phyloP scores from a whole-genome alignment of 192 early-diverging fungal genomes.

The Ramicandelaber brevisporus region DNA sequence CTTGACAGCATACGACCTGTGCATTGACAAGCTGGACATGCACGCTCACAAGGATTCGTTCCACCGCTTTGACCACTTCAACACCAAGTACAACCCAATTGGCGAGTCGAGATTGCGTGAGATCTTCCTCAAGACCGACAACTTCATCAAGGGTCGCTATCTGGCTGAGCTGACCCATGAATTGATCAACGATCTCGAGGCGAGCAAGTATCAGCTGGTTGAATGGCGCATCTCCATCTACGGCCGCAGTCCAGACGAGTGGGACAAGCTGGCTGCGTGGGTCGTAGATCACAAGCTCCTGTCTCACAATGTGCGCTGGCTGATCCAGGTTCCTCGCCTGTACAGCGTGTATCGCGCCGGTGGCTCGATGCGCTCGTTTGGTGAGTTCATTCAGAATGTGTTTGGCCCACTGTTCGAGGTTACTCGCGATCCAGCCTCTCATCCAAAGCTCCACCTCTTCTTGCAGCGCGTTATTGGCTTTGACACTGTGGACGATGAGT shows the following conservation, averaged over 20 bases:
- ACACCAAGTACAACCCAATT: slow-evolving; percentile 86
- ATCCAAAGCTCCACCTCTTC: slow-evolving; percentile 82
- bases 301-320: slow-evolving; percentile 82
- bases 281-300: slow-evolving; percentile 75
- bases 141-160: slow-evolving; percentile 61
- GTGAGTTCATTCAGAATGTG: slow-evolving; percentile 51
- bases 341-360: slow-evolving; percentile 64
- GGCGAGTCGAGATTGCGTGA: slow-evolving; percentile 83
- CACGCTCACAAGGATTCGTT: slow-evolving; percentile 91
- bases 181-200: slow-evolving; percentile 68
- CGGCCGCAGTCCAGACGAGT: slow-evolving; percentile 57
- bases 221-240: slow-evolving; percentile 92
- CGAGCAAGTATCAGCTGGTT: slow-evolving; percentile 82
- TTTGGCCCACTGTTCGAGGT: slow-evolving; percentile 84
- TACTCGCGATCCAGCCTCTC: slow-evolving; percentile 50
- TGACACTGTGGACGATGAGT: slow-evolving; percentile 87
- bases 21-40: slow-evolving; percentile 90
- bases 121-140: slow-evolving; percentile 93
- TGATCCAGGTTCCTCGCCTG: slow-evolving; percentile 76
- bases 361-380: slow-evolving; percentile 36
- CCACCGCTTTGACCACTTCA: slow-evolving; percentile 94
- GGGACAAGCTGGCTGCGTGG: slow-evolving; percentile 88
- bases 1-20: slow-evolving; percentile 79
- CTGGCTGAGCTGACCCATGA: slow-evolving; percentile 86
- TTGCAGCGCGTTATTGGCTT: slow-evolving; percentile 85